A percentile compares a stretch with the other conserved stretches of the same genome.
Evolutionary conservation across 306 rosid genomes (phyloP).

Genomic region (Cercis canadensis): DNA sequence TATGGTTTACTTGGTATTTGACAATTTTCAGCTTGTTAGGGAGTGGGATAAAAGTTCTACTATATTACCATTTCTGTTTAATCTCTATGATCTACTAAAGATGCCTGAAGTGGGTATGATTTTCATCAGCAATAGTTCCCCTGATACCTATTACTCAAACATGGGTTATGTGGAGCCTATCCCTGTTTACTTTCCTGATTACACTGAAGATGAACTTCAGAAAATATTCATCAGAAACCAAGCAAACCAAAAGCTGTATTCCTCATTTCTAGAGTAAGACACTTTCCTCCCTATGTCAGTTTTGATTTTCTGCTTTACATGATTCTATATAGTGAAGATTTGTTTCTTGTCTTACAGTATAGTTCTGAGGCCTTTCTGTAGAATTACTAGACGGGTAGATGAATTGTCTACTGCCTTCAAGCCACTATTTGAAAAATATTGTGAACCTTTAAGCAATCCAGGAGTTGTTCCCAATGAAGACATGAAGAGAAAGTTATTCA

Average conservation of each 20-base stretch:
- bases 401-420: slow-evolving; percentile 69
- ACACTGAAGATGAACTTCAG: slow-evolving; percentile 69
- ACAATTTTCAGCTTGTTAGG: slow-evolving; percentile 77
- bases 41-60: slow-evolving; percentile 90
- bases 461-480: slow-evolving; percentile 67
- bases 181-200: slow-evolving; percentile 77
- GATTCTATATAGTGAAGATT: slow-evolving; percentile 26
- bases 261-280: slow-evolving; percentile 80
- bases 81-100: slow-evolving; percentile 77
- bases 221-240: slow-evolving; percentile 69
- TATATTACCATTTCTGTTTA: slow-evolving; percentile 70
- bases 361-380: slow-evolving; percentile 68
- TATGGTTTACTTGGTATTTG: slow-evolving; percentile 86
- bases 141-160: slow-evolving; percentile 78
- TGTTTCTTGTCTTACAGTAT: slow-evolving; percentile 58
- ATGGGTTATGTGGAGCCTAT: slow-evolving; percentile 82
- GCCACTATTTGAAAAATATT: slow-evolving; percentile 64
- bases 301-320: slow-evolving; percentile 29
- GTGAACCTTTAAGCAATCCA: slow-evolving; percentile 64
- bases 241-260: slow-evolving; percentile 68
- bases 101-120: slow-evolving; percentile 78
- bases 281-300: slow-evolving; percentile 4
- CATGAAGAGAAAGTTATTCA: slow-evolving; percentile 63
- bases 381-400: slow-evolving; percentile 75
- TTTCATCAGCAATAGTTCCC: slow-evolving; percentile 85